Evolutionary conservation across 2,329 filamentous ascomycete species (phyloP).

Genomic region (Trichoderma polysporum): DNA sequence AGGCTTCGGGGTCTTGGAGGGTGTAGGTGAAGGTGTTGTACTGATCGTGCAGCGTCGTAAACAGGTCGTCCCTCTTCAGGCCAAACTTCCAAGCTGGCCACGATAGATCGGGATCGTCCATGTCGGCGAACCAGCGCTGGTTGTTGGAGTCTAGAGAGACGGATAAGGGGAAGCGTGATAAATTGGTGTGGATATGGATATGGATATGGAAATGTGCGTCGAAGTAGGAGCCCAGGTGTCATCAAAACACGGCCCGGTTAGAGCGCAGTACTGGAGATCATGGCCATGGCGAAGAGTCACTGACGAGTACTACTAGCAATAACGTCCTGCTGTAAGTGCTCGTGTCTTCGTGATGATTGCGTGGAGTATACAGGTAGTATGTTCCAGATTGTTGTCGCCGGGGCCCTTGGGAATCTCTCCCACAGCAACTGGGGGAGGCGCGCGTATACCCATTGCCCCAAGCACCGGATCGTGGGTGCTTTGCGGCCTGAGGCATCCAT

Average conservation of each 20-base stretch:
- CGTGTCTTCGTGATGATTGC: slow-evolving; percentile 22
- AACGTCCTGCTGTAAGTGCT: slow-evolving; percentile 18
- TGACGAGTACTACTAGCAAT: slow-evolving; percentile 15
- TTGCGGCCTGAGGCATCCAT: slow-evolving; percentile 9
- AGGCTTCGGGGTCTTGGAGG: slow-evolving; percentile 60
- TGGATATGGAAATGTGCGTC: background rate
- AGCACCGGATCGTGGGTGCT: slow-evolving; percentile 5
- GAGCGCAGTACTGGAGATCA: slow-evolving; percentile 21
- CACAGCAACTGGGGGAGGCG: slow-evolving; percentile 9
- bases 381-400: slow-evolving; percentile 7
- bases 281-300: slow-evolving; percentile 25
- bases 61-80: slow-evolving; percentile 59
- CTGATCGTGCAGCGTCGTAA: slow-evolving; percentile 56
- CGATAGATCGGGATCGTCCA: slow-evolving; percentile 54
- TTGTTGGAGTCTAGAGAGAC: background rate
- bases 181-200: background rate
- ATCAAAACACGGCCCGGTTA: slow-evolving; percentile 23
- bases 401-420: slow-evolving; percentile 4
- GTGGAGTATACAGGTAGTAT: slow-evolving; percentile 13
- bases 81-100: slow-evolving; percentile 65
- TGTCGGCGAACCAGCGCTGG: slow-evolving; percentile 31
- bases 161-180: background rate
- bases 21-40: slow-evolving; percentile 59
- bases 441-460: slow-evolving; percentile 20
- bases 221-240: slow-evolving; percentile 10